Evolutionary conservation across 352 stramenopile genomes (phyloP), one percentile per base, ranked within the genome.

Genomic region (Globisporangium viniferum): DNA sequence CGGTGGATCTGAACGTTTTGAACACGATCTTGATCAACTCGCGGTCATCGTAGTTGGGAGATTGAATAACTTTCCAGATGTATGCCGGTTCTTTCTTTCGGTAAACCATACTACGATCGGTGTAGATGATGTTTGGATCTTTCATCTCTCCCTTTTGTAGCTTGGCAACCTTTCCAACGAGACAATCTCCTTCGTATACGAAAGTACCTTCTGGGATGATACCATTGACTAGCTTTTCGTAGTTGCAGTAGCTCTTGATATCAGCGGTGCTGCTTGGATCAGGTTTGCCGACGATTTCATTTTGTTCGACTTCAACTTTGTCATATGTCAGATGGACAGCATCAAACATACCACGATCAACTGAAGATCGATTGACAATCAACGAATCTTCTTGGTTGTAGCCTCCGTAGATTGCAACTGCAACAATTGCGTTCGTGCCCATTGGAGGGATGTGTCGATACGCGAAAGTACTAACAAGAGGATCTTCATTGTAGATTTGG

Each of bases 241-340:
- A 70, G 58, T 70, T 70, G 65, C 58, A 60, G 24, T 70, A 66
- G 39, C 58, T 66, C 56, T 70, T 70, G 44, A 70, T 70, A 31
- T 66, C 60, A 22, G 58, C 14, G 12, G 66, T 71, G 14, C 8
- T 65, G 29, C 20, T 65, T 14, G 65, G 39, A 61, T 70, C 65
- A 10, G 65, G 65, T 46, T 46, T 56, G 22, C 58, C 33, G 0
- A 65, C 36, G 35, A 66, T 66, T 15, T 70, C 56, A 54, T 70
- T 66, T 51, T 70, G 65, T 15, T 70, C 65, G 18, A 70, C 35
- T 31, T 70, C 65, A 24, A 35, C 9, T 48, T 65, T 66, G 12
- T 70, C 65, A 36, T 70, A 66, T 18, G 58, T 70, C 12, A 70
- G 2, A 62, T 66, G 51, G 20, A 24, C 65, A 22, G 46, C 44